Percentiles rank a stretch among this genome's conserved stretches.
phyloP scores from a whole-genome alignment of 352 stramenopile genomes.

The Phytophthora pseudosyringae region DNA sequence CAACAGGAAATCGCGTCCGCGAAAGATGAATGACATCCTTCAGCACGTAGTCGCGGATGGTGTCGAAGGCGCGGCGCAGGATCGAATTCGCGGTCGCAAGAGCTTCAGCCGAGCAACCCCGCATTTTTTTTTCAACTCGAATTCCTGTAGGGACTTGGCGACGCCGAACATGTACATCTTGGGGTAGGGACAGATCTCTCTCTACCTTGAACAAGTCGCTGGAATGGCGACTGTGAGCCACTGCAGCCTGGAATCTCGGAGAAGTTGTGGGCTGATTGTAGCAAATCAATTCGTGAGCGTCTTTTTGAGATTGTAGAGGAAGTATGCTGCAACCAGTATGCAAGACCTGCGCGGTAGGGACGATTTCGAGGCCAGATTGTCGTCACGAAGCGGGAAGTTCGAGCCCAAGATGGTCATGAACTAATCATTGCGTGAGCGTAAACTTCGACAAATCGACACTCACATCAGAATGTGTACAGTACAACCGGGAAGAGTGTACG shows the following conservation, averaged over 20 bases:
- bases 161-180: neutral
- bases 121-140: neutral
- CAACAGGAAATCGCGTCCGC: no score
- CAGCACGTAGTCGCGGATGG: neutral
- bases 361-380: neutral
- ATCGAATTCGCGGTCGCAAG: no score
- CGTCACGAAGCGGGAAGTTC: constrained; percentile 1
- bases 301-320: neutral
- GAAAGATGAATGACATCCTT: neutral
- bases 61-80: no score
- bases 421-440: neutral
- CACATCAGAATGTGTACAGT: no score
- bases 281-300: constrained; percentile 3
- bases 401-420: neutral
- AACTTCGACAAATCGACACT: neutral
- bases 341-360: neutral
- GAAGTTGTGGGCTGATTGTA: neutral
- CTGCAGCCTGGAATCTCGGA: neutral
- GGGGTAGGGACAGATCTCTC: neutral
- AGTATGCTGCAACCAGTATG: neutral
- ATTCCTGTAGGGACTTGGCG: neutral
- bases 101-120: no score
- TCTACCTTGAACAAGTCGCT: constrained; percentile 2
- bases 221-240: neutral
- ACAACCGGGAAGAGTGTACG: neutral